Evolutionary conservation across 2,329 filamentous ascomycete species (phyloP).

Genomic region (Septoria linicola): DNA sequence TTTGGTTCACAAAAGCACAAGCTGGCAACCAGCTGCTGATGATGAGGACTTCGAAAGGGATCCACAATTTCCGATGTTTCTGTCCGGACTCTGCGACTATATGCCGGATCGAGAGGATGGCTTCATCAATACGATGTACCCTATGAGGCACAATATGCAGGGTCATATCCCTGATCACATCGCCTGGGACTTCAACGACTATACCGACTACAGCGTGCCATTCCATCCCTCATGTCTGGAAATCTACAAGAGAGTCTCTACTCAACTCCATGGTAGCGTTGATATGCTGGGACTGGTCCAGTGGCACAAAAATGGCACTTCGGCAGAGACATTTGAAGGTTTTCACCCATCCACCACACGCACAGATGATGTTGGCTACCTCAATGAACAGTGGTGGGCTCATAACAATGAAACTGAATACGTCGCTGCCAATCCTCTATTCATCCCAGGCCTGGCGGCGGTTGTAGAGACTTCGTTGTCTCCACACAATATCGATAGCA

Average conservation of each 20-base stretch:
- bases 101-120: constrained; percentile 7
- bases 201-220: constrained; percentile 5
- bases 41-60: constrained; percentile 16
- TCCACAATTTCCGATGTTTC: not conserved
- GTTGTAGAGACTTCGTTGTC: not conserved
- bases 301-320: constrained; percentile 1
- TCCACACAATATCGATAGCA: not conserved
- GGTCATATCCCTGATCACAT: not conserved
- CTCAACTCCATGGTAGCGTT: not conserved
- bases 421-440: constrained; percentile 15
- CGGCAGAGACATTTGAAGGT: not conserved
- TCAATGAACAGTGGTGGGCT: constrained; percentile 18
- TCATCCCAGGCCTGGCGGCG: constrained; percentile 3
- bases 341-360: not conserved
- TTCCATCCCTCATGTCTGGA: constrained; percentile 25
- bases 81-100: constrained; percentile 11
- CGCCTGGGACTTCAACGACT: not conserved
- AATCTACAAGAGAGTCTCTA: constrained; percentile 14
- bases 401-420: constrained; percentile 13
- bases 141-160: constrained; percentile 14
- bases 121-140: not conserved
- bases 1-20: constrained; percentile 9
- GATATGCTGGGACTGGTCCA: constrained; percentile 10
- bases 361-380: not conserved
- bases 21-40: constrained; percentile 1